Evolutionary conservation across 2,329 filamentous ascomycete species (phyloP), one percentile per base, ranked within the genome.

Genomic region (Mariannaea elegans): DNA sequence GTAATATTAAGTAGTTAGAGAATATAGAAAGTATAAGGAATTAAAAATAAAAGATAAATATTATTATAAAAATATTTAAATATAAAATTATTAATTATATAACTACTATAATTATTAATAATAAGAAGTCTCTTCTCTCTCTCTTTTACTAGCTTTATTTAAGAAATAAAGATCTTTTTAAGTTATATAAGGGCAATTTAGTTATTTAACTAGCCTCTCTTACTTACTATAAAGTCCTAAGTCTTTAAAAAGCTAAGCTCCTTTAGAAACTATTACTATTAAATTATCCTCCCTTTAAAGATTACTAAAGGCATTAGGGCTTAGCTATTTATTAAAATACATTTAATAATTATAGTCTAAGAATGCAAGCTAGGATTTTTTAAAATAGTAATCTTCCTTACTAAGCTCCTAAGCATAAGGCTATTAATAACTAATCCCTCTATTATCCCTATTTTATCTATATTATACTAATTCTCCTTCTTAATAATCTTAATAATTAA

Each of bases 241-340:
- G n/a, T 4, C 14, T 13, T 18, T 51, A 56, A 4, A 60, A 63
- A 44, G 60, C 63, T 49, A 63, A 61, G 36, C 44, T 56, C 29
- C n/a, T 63, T 19, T 49, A 45, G 44, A 36, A 56, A 56, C 38
- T 39, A 44, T n/a, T 49, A 18, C 10, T 56, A 36, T 56, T 56
- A 24, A 19, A 56, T 27, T 5, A 16, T 42, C 7, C 14, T 34
- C 2, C 54, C 45, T n/a, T 50, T 56, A 19, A 50, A 56, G 24
- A 56, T 50, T 5, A 56, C 54, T 19, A 56, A 10, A 4, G 44
- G 53, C 7, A n/a, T 23, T n/a, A 56, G 23, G 2, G 27, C 36
- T 23, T 23, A 41, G 16, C 53, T 38, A 6, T 18, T 23, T 34
- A 38, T 38, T 27, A 45, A 56, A 19, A 49, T 49, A 56, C 23